Evolutionary conservation across 176 grass and related monocot species (phyloP).

Genomic region (Melocanna baccifera): DNA sequence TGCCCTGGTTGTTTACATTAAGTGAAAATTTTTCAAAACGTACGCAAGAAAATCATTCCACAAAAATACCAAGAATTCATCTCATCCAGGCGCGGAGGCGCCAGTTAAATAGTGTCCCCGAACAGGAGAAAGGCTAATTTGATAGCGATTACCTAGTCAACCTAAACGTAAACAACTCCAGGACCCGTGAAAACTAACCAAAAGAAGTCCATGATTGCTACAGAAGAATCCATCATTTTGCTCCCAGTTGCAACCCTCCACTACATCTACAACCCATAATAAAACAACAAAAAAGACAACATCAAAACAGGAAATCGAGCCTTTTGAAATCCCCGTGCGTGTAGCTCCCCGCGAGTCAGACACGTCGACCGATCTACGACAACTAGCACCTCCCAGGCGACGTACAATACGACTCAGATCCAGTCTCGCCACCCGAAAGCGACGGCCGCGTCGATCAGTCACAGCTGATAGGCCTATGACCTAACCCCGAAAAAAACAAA

Average conservation of each 20-base stretch:
- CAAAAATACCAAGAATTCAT: background rate
- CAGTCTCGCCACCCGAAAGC: conserved; percentile 20
- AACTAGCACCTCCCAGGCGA: background rate
- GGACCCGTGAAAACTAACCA: background rate
- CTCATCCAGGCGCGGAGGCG: background rate
- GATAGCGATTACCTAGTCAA: conserved; percentile 14
- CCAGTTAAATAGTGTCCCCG: background rate
- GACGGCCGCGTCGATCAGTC: background rate
- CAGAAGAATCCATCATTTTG: background rate
- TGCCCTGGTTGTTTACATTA: conserved; percentile 61
- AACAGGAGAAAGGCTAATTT: background rate
- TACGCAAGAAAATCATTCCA: background rate
- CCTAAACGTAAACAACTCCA: background rate
- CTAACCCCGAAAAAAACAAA: conserved; percentile 4
- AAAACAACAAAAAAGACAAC: background rate
- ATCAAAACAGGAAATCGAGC: background rate
- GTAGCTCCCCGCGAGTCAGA: background rate
- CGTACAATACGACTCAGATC: conserved; percentile 31
- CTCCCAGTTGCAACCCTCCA: conserved; percentile 7
- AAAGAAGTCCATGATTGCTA: background rate
- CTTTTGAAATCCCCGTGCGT: background rate
- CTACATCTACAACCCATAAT: background rate
- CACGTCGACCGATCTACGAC: conserved; percentile 23
- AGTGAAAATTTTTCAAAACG: background rate
- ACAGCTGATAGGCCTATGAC: conserved; percentile 4